phyloP scores from a whole-genome alignment of 148 eudicot species.

The Silene conica region DNA sequence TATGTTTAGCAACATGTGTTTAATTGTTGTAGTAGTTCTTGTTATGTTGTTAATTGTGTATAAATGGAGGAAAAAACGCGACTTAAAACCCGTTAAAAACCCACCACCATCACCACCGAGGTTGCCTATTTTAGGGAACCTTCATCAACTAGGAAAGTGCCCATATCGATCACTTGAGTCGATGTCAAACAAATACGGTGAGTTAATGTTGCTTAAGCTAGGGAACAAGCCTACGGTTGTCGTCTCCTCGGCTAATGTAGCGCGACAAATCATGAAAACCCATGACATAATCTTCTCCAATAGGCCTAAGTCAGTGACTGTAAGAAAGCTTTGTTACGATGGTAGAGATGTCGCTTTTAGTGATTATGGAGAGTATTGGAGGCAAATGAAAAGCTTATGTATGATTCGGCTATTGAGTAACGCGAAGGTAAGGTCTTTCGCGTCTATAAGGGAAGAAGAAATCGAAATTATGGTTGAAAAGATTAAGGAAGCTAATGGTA shows the following conservation, averaged over 20 bases:
- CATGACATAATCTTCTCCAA: conserved; percentile 44
- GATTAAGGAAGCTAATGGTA: conserved; percentile 19
- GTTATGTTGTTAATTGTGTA: conserved; percentile 17
- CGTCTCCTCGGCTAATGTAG: conserved; percentile 26
- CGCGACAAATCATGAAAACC: conserved; percentile 37
- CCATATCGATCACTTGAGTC: conserved; percentile 36
- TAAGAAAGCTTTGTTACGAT: conserved; percentile 9
- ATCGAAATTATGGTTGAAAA: conserved; percentile 29
- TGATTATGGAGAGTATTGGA: conserved; percentile 34
- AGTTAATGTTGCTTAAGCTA: conserved; percentile 46
- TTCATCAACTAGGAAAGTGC: conserved; percentile 44
- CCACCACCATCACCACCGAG: conserved; percentile 52
- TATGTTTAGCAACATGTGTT: not conserved
- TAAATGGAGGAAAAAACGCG: conserved; percentile 19
- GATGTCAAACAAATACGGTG: conserved; percentile 34
- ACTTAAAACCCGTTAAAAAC: conserved; percentile 8
- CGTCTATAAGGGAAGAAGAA: conserved; percentile 45
- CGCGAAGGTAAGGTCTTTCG: conserved; percentile 43
- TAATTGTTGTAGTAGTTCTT: not conserved
- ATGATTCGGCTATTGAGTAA: conserved; percentile 39
- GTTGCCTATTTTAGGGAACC: conserved; percentile 58
- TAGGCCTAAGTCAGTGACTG: conserved; percentile 14
- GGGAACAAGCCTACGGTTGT: conserved; percentile 39
- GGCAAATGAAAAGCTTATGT: conserved; percentile 31
- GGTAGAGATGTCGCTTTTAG: conserved; percentile 24